Base-by-base conservation (phyloP, 148 eudicot genomes). In the Heliosperma pusillum region DNA sequence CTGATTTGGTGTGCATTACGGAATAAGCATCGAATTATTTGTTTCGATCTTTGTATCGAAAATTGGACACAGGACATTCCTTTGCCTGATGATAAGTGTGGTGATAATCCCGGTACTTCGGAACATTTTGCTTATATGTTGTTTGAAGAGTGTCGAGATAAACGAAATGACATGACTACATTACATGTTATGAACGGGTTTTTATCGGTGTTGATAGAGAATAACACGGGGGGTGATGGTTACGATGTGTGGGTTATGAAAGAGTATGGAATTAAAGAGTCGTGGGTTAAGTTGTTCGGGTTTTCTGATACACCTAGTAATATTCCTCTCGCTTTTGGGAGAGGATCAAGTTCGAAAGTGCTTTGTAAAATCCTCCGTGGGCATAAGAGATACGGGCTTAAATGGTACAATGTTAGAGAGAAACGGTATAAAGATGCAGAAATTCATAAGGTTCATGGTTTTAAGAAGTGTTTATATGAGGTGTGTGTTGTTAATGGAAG, bases 191-290 rank as follows among this genome's bases (percentile, higher is more conserved):
- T 74, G 7, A 25, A 45, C 5, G 76, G 69, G 24, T 74, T 22
- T 45, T 45, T 62, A 10, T 44, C n/a, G 17, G 58, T 47, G 6
- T 10, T 25, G 58, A 19, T 10, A 3, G 10, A 3, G 5, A 19
- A 17, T 57, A 4, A 12, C 3, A 3, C 7, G 5, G 3, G 1
- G 7, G 10, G 0, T 11, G 50, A 13, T 6, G 8, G 2, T 25
- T 17, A 21, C 1, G 36, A 13, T 10, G 7, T 60, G 53, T 73
- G 68, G 67, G 16, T 60, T 25, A 73, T 44, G 68, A 72, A 72
- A 7, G 76, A 22, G 12, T 61, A 73, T 47, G 67, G 76, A 60
- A 55, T 22, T 10, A 30, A 5, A 22, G 68, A 44, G 30, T 73
- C 65, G 7, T 72, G 66, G 66, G 26, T 19, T 40, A 60, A 21